phyloP scores from a whole-genome alignment of 495 filamentous ascomycete species.

The Penicillium chermesinum region DNA sequence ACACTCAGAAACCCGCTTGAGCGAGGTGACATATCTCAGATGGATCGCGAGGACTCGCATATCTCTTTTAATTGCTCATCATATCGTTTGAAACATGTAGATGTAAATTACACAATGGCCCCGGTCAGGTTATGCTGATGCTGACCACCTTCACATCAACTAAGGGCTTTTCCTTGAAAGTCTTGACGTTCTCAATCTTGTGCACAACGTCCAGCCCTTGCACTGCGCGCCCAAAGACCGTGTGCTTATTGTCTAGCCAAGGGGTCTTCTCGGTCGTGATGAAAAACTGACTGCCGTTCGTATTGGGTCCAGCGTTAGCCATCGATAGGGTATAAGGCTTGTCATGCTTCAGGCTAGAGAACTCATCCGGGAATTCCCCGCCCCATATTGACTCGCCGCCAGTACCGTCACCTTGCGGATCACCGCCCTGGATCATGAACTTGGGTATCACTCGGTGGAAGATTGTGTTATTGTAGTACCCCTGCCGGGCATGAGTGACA shows the following conservation, averaged over 20 bases:
- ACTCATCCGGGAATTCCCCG: slow-evolving; percentile 91
- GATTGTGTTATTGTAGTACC: slow-evolving; percentile 95
- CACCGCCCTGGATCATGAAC: slow-evolving; percentile 95
- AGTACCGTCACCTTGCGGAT: slow-evolving; percentile 91
- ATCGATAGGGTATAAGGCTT: slow-evolving; percentile 94
- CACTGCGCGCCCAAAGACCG: slow-evolving; percentile 86
- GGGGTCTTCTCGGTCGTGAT: slow-evolving; percentile 96
- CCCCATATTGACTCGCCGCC: slow-evolving; percentile 98
- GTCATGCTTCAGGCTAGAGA: slow-evolving; percentile 85
- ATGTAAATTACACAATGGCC: too few relatives aligned
- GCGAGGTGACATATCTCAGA: too few relatives aligned
- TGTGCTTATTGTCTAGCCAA: slow-evolving; percentile 96
- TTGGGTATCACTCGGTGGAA: slow-evolving; percentile 97
- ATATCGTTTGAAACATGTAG: too few relatives aligned
- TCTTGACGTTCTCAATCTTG: slow-evolving; percentile 87
- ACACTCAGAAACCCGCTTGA: too few relatives aligned
- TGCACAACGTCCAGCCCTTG: slow-evolving; percentile 93
- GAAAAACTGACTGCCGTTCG: slow-evolving; percentile 86
- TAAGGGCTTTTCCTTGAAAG: slow-evolving; percentile 93
- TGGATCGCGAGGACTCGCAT: too few relatives aligned
- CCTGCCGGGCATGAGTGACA: slow-evolving; percentile 77
- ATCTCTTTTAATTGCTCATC: background rate
- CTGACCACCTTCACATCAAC: slow-evolving; percentile 97
- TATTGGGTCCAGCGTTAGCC: slow-evolving; percentile 90
- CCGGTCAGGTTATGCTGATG: slow-evolving; percentile 46